These are phyloP conservation scores for Nitzschia inconspicua DNA, from an alignment of 108 stramenopile genomes.

Conservation along the genomic window DNA sequence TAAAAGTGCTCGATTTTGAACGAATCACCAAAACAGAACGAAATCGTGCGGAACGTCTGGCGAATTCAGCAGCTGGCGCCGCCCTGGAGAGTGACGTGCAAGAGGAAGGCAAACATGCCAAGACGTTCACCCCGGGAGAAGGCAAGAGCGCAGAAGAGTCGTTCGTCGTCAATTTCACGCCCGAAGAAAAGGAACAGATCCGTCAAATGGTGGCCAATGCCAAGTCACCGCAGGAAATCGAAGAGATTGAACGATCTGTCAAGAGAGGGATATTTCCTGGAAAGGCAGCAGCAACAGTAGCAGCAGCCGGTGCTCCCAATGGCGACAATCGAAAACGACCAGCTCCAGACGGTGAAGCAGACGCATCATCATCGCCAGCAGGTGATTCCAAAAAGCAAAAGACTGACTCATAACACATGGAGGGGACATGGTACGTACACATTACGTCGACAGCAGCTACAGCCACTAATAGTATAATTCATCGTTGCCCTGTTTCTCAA, in stretches of 20 bases:
- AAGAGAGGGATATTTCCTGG: conserved; percentile 67
- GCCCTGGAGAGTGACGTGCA: conserved; percentile 78
- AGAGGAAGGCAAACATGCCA: conserved; percentile 48
- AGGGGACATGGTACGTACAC: too few species aligned
- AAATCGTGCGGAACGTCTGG: conserved; percentile 69
- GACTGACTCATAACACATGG: too few species aligned
- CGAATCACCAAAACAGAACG: conserved; percentile 71
- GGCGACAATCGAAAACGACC: conserved; percentile 7
- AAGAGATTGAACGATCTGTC: conserved; percentile 74
- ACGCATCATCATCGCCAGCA: too few species aligned
- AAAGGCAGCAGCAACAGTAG: background rate
- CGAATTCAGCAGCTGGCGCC: conserved; percentile 78
- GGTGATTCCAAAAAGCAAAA: background rate
- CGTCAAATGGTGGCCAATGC: conserved; percentile 78
- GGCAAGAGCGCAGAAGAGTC: conserved; percentile 59
- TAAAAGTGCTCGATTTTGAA: conserved; percentile 71
- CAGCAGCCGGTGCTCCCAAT: background rate
- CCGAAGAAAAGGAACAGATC: conserved; percentile 75
- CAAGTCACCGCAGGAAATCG: conserved; percentile 65
- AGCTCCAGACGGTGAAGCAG: background rate
- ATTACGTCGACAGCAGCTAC: too few species aligned
- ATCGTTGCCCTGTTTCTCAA: too few species aligned
- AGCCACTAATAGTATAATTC: too few species aligned
- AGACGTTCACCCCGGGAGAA: conserved; percentile 83
- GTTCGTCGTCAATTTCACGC: conserved; percentile 63